Percentiles rank a stretch among this genome's conserved stretches.
These are phyloP conservation scores for Toxoplasma gondii DNA, from an alignment of 169 alveolate species.

Conservation along the genomic window DNA sequence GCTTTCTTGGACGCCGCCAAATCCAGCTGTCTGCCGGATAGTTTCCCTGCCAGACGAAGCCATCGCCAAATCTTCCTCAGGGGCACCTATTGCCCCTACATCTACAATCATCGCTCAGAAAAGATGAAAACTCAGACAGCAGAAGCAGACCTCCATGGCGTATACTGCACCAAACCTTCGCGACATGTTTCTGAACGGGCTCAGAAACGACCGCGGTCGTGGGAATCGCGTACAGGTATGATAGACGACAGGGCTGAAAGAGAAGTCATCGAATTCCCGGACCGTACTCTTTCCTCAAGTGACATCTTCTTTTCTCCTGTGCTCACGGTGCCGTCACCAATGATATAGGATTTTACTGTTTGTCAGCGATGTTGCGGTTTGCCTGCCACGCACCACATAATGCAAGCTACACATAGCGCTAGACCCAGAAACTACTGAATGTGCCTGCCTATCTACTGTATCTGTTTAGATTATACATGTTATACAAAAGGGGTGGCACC, in stretches of 20 bases:
- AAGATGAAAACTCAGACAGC: not conserved
- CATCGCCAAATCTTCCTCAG: not conserved
- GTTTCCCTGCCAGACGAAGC: not conserved
- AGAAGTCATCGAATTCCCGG: not conserved
- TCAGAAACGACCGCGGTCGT: not conserved
- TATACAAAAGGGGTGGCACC: too few species aligned
- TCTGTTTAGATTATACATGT: too few species aligned
- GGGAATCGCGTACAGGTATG: not conserved
- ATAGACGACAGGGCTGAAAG: not conserved
- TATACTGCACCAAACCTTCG: not conserved
- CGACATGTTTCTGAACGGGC: not conserved
- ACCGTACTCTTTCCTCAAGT: too few species aligned
- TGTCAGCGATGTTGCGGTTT: too few species aligned
- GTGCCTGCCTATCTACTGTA: not conserved
- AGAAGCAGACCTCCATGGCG: not conserved
- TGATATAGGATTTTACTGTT: too few species aligned
- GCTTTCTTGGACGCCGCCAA: too few species aligned
- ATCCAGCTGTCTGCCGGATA: too few species aligned
- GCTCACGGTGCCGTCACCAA: too few species aligned
- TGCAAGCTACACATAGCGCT: not conserved
- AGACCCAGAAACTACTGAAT: not conserved
- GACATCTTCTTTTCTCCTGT: too few species aligned
- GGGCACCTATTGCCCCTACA: not conserved
- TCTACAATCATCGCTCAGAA: not conserved
- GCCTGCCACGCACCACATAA: too few species aligned